Evolutionary conservation across 2,329 filamentous ascomycete species (phyloP), one percentile per base, ranked within the genome.

Genomic region (Colletotrichum sp.): DNA sequence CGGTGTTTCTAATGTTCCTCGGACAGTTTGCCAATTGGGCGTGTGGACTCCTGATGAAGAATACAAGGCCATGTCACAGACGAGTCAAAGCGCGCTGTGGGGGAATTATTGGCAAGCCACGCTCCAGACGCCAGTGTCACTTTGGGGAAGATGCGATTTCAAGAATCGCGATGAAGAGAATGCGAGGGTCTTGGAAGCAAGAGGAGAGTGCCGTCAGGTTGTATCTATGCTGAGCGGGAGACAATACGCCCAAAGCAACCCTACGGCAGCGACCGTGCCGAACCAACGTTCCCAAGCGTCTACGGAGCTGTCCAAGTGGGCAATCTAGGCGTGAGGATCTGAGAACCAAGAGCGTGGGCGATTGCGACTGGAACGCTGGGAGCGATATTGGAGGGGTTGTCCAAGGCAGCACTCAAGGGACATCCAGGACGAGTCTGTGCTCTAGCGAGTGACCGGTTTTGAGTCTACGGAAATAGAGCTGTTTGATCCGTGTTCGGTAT

Each of bases 11-110:
- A 24, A 22, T 55, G 26, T n/a, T n/a, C 55, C 22, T 44, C 62
- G 32, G 62, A 34, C 18, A 15, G n/a, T 15, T 12, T 66, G 26
- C 60, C 55, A n/a, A 24, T 12, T 71, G 39, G 9, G n/a, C 22
- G 22, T 26, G 28, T 18, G 44, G 57, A 28, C 39, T 75, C 12
- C 28, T 48, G 55, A 30, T 69, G 73, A 39, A 28, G 30, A 26
- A 71, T 55, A 65, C 59, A 26, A 34, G 57, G 63, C 30, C 26
- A 48, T 65, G 34, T 71, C 66, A 63, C 72, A 68, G 60, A 66
- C 48, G 57, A 48, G 75, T 75, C 75, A 75, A 70, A 75, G 72
- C 72, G 71, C 72, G 55, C n/a, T 62, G 63, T 69, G 36, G 65
- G 60, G 48, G 16, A 73, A 10, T 32, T 24, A 8, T 67, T 28